These are phyloP conservation scores for Trametes cingulata DNA, from an alignment of 768 basidiomycete species.

Conservation along the genomic window DNA sequence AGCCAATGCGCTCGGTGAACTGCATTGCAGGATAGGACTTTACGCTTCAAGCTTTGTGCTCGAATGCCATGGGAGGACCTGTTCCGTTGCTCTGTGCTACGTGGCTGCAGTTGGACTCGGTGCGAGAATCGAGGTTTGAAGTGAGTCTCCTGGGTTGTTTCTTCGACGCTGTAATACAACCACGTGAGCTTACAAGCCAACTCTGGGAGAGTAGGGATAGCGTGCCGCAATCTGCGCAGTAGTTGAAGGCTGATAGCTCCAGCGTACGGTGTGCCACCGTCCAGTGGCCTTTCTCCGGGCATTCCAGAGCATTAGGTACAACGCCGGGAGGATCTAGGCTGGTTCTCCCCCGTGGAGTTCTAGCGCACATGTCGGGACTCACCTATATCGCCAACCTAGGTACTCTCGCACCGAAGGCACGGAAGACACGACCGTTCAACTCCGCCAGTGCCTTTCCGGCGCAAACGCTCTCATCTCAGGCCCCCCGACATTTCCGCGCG, in stretches of 20 bases:
- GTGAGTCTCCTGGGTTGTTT: neutral
- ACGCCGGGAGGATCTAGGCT: neutral
- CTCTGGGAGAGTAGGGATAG: no score
- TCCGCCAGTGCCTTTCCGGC: slow-evolving; percentile 47
- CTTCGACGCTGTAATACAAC: no score
- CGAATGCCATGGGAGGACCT: slow-evolving; percentile 67
- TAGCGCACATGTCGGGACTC: no score
- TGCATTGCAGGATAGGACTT: neutral
- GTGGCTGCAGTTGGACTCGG: no score
- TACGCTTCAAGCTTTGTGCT: slow-evolving; percentile 40
- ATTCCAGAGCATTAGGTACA: neutral
- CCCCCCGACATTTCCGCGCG: slow-evolving; percentile 59
- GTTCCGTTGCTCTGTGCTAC: no score
- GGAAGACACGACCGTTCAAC: slow-evolving; percentile 56
- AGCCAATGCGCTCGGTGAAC: no score
- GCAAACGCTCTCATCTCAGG: slow-evolving; percentile 50
- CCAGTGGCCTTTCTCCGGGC: no score
- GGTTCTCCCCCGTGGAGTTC: no score
- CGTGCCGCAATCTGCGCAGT: no score
- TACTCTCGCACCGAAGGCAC: slow-evolving; percentile 67
- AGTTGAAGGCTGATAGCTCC: no score
- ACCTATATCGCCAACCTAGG: slow-evolving; percentile 35
- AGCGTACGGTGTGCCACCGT: neutral
- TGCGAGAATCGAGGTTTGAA: neutral
- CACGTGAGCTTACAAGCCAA: neutral